Base-by-base conservation (phyloP, 164 flowering plant genomes). In the Macadamia tetraphylla region DNA sequence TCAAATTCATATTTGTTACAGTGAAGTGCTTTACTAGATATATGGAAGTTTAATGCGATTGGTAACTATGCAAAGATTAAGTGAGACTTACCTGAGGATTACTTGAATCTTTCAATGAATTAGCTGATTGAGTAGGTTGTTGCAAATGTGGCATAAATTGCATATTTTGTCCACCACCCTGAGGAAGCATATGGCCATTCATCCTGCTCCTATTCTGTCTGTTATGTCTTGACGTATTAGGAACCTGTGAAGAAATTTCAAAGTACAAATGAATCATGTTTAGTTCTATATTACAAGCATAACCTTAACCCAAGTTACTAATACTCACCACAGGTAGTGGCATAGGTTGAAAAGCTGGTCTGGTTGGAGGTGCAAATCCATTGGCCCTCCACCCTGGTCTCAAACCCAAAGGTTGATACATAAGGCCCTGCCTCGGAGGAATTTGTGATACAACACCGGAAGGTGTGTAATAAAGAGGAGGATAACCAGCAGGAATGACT, bases 361-460 rank as follows among this genome's bases (percentile, higher is more conserved):
- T 74, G 17, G 84, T 10, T 17, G 87, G 70, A 65, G 89, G 78
- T 51, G 78, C 70, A 71, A 80, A 83, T 61, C 80, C 83, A 81
- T 77, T 80, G 17, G 79, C 64, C 75, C 91, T 80, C 98, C 98
- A 92, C 60, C 85, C 89, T 49, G 91, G 85, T 76, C 91, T 79
- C 74, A 88, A 29, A 30, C 85, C 92, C 52, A 83, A 58, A 60
- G 90, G 86, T 67, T 82, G 92, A 79, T 87, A 87, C 84, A 92
- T 81, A 62, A 90, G 57, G 9, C 88, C 86, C 44, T 86, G 84
- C n/a, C 77, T 71, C 51, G 86, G 76, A 71, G 88, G 75, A 49
- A 82, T 67, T 66, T 80, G 91, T 60, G 90, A 65, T 71, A 82
- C 75, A 76, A 82, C 72, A 73, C 82, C 85, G 62, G 87, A 76